Percentiles rank a stretch among this genome's conserved stretches.
phyloP scores from a whole-genome alignment of 495 filamentous ascomycete species.

The Xylaria castorea region DNA sequence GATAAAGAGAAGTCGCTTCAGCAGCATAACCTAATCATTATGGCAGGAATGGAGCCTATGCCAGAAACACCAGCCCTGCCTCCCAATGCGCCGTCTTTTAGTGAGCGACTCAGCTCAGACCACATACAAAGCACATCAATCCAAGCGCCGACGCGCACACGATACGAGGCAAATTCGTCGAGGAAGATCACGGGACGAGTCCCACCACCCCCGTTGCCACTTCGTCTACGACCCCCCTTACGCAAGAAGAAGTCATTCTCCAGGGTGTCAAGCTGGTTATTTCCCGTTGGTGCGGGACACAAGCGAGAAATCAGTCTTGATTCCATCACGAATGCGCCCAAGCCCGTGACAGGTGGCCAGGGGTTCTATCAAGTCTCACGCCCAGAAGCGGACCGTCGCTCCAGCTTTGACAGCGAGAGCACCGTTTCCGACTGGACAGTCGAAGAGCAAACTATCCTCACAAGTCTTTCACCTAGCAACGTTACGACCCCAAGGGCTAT shows the following conservation, averaged over 20 bases:
- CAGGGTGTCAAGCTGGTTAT: slow-evolving; percentile 62
- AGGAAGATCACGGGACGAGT: slow-evolving; percentile 43
- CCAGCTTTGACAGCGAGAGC: slow-evolving; percentile 48
- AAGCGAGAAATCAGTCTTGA: slow-evolving; percentile 47
- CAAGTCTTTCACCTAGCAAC: slow-evolving; percentile 53
- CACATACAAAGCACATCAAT: slow-evolving; percentile 46
- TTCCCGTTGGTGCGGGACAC: slow-evolving; percentile 45
- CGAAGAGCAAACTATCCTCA: slow-evolving; percentile 49
- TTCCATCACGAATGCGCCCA: slow-evolving; percentile 56
- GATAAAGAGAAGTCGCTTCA: neutral
- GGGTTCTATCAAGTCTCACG: slow-evolving; percentile 61
- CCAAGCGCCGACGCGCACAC: slow-evolving; percentile 28
- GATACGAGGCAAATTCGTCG: slow-evolving; percentile 39
- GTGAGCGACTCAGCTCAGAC: slow-evolving; percentile 54
- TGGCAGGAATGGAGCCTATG: slow-evolving; percentile 50
- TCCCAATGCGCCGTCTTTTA: slow-evolving; percentile 56
- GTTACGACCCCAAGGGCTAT: slow-evolving; percentile 35
- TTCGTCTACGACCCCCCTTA: slow-evolving; percentile 56
- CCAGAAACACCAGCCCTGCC: slow-evolving; percentile 55
- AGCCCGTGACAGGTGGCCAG: slow-evolving; percentile 52
- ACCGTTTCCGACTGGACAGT: slow-evolving; percentile 52
- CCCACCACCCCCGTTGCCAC: slow-evolving; percentile 60
- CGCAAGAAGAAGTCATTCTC: slow-evolving; percentile 66
- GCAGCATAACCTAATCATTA: slow-evolving; percentile 28
- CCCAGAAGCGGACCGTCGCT: slow-evolving; percentile 36